These are phyloP conservation scores for Aspergillus nanangensis DNA, from an alignment of 495 filamentous ascomycete species.

Conservation along the genomic window DNA sequence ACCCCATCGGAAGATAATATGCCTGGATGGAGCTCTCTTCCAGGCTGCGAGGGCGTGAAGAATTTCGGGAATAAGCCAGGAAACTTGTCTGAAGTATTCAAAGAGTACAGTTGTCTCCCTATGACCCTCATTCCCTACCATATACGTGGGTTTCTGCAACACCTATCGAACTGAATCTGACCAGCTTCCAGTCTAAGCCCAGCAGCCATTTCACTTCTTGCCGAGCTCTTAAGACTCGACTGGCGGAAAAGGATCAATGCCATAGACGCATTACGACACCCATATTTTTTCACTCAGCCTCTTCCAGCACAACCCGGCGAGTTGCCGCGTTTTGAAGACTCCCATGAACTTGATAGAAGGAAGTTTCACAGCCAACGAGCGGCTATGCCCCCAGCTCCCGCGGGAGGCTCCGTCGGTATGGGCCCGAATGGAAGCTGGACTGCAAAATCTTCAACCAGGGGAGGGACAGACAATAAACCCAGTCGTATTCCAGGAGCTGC, in stretches of 20 bases:
- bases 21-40: conserved; percentile 82
- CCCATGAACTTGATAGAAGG: conserved; percentile 89
- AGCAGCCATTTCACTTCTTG: conserved; percentile 71
- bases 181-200: conserved; percentile 36
- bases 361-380: conserved; percentile 78
- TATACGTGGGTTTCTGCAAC: neutral
- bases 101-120: conserved; percentile 44
- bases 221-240: conserved; percentile 81
- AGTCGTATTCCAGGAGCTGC: conserved; percentile 32
- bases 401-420: conserved; percentile 80
- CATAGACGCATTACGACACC: conserved; percentile 88
- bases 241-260: conserved; percentile 87
- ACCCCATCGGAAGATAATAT: conserved; percentile 87
- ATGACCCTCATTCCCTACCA: neutral
- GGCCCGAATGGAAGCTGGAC: conserved; percentile 60
- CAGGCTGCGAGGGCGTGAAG: conserved; percentile 72
- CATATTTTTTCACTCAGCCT: conserved; percentile 78
- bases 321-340: conserved; percentile 84
- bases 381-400: conserved; percentile 80
- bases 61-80: conserved; percentile 59
- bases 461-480: conserved; percentile 23
- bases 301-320: conserved; percentile 78
- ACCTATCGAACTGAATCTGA: conserved; percentile 1
- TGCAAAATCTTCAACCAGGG: conserved; percentile 26
- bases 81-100: conserved; percentile 67